Evolutionary conservation across 108 stramenopile genomes (phyloP), one percentile per base, ranked within the genome.

Genomic region (Stephanodiscus minutulus): DNA sequence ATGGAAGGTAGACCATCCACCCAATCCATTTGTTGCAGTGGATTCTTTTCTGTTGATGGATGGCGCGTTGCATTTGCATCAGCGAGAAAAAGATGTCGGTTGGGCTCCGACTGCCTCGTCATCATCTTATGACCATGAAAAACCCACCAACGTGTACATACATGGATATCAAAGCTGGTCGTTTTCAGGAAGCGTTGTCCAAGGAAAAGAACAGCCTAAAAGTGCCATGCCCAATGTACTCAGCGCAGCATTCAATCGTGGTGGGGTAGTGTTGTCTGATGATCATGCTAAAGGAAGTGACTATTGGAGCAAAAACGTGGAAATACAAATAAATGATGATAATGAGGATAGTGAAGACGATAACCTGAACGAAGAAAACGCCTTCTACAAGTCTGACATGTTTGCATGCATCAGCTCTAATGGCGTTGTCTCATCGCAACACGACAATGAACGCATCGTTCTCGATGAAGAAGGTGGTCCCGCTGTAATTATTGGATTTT

Each of bases 81-180:
- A 68, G 18, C 52, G 61, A 12, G 41, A 22, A 22, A 52, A 62
- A 22, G 46, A 47, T 4, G 61, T 22, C 1, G 8, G 22, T 21
- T 59, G 18, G 18, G 21, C 47, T 18, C 29, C 24, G 11, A 57
- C 21, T 46, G 44, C 66, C 20, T 74, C 82, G 21, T 64, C 72
- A 24, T 24, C 69, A 4, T 77, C 82, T 27, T 73, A 69, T 25
- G 70, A 76, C 28, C 53, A 70, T 39, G 74, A 80, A 29, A 63
- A 43, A 27, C 85, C 93, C 0, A 92, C 94, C 7, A 87, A 92
- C 67, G 83, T 89, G 15, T 95, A 91, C 67, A 79, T 95, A 29
- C 80, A 95, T 64, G 94, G 94, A 25, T 95, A 88, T 77, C 94
- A 95, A 68, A 83, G 82, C 61, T 95, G 94, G 94, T 88, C 87